Evolutionary conservation across 352 stramenopile genomes (phyloP).

Genomic region (Phytophthora podocarpi): DNA sequence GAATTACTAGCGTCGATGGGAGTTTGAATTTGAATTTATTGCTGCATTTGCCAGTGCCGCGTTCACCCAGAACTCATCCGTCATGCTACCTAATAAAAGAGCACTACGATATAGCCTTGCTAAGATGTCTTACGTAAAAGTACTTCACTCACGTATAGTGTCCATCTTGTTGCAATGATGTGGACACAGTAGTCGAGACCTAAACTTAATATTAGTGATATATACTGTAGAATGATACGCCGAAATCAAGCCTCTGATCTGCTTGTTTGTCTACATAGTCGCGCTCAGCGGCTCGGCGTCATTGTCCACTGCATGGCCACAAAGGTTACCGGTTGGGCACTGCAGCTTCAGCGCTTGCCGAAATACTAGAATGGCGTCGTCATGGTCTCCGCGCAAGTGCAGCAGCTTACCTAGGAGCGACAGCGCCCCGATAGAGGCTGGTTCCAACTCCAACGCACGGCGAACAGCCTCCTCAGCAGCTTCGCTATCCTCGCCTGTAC

Average conservation of each 20-base stretch:
- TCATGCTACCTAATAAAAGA: too few species aligned
- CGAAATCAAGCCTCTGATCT: constrained; percentile 19
- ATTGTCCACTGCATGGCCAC: background rate
- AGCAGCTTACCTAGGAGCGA: constrained; percentile 70
- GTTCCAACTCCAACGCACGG: constrained; percentile 50
- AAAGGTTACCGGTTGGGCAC: constrained; percentile 30
- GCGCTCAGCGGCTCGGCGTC: constrained; percentile 25
- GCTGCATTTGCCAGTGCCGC: too few species aligned
- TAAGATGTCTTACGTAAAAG: too few species aligned
- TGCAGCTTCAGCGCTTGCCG: constrained; percentile 62
- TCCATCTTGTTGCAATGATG: too few species aligned
- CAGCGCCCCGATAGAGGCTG: constrained; percentile 52
- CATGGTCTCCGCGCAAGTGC: constrained; percentile 65
- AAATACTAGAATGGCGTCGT: constrained; percentile 74
- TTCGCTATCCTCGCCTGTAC: constrained; percentile 34
- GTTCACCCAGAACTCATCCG: too few species aligned
- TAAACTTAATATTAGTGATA: too few species aligned
- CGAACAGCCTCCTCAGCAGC: constrained; percentile 59
- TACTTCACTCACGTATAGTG: too few species aligned
- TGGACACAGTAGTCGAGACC: too few species aligned
- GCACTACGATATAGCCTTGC: too few species aligned
- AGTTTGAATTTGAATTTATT: too few species aligned
- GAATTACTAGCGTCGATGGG: constrained; percentile 31
- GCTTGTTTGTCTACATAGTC: constrained; percentile 31
- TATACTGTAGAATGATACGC: constrained; percentile 10